A percentile compares a stretch with the other conserved stretches of the same genome.
Conservation (phyloP, 1,284 basidiomycete genomes). For the Thecaphora thlaspeos region DNA sequence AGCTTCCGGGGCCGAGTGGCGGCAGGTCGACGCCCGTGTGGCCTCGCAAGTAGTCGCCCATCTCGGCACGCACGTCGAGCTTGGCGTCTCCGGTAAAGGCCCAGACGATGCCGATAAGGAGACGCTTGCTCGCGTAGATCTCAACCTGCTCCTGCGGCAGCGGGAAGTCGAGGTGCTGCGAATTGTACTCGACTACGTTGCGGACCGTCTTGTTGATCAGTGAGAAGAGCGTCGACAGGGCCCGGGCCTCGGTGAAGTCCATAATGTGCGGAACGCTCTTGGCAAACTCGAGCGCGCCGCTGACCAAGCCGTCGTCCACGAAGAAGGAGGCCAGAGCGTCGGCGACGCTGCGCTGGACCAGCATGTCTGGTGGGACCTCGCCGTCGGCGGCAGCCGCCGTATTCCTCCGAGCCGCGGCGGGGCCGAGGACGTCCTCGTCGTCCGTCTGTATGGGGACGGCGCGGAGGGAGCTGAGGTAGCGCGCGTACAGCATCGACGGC, state of each 20-base stretch:
- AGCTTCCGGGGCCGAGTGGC: constrained; percentile 67
- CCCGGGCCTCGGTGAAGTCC: constrained; percentile 91
- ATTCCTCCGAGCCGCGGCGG: constrained; percentile 62
- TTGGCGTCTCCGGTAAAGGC: constrained; percentile 95
- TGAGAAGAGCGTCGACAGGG: constrained; percentile 93
- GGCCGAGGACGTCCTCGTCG: constrained; percentile 69
- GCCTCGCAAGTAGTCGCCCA: constrained; percentile 83
- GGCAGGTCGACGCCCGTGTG: constrained; percentile 90
- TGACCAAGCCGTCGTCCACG: constrained; percentile 71
- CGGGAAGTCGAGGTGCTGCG: constrained; percentile 92
- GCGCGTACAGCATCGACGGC: constrained; percentile 83
- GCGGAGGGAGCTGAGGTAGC: constrained; percentile 79
- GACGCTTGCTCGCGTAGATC: constrained; percentile 84
- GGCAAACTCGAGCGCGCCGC: constrained; percentile 74
- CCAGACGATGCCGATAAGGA: constrained; percentile 92
- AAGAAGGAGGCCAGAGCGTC: constrained; percentile 63
- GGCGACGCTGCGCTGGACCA: constrained; percentile 75
- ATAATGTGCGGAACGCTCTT: constrained; percentile 90
- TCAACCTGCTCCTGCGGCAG: constrained; percentile 78
- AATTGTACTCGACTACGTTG: constrained; percentile 91
- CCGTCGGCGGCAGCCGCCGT: constrained; percentile 60
- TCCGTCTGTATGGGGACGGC: constrained; percentile 81
- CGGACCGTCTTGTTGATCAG: constrained; percentile 93
- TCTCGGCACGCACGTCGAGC: constrained; percentile 79
- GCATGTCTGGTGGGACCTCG: constrained; percentile 66